phyloP scores from a whole-genome alignment of 352 stramenopile species.

The Hyaloperonospora arabidopsidis region DNA sequence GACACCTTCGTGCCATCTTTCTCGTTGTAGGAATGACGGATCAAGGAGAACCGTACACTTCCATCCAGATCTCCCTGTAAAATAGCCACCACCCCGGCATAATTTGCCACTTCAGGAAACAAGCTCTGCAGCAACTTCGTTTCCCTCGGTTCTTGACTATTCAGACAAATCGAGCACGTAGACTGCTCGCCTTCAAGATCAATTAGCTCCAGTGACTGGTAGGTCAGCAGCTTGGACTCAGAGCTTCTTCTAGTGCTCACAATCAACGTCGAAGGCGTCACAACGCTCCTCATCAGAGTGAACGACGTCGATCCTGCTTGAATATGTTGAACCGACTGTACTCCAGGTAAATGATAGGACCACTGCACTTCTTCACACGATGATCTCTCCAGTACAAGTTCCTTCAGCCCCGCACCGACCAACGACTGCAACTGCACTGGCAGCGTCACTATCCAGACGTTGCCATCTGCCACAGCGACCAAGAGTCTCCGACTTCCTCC shows the following conservation, averaged over 20 bases:
- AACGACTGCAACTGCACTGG: conserved; percentile 9
- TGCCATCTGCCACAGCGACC: conserved; percentile 32
- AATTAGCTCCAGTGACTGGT: conserved; percentile 29
- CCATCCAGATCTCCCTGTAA: conserved; percentile 62
- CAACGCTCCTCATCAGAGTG: conserved; percentile 38
- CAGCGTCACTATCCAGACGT: conserved; percentile 45
- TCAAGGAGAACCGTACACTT: conserved; percentile 31
- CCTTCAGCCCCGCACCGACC: not conserved
- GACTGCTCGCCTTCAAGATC: conserved; percentile 63
- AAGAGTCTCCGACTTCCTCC: conserved; percentile 20
- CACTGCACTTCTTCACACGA: conserved; percentile 10
- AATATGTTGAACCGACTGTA: conserved; percentile 28
- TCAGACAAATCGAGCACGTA: conserved; percentile 29
- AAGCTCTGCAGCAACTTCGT: conserved; percentile 24
- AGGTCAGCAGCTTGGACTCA: not conserved
- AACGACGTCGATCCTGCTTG: conserved; percentile 12
- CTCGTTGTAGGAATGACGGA: conserved; percentile 9
- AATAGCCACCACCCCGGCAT: conserved; percentile 18
- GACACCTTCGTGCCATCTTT: conserved; percentile 9
- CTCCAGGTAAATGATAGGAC: conserved; percentile 32
- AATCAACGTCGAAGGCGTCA: conserved; percentile 49
- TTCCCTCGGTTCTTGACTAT: conserved; percentile 9
- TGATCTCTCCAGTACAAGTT: conserved; percentile 19
- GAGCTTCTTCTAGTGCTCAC: conserved; percentile 6
- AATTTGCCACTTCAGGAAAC: conserved; percentile 14